Evolutionary conservation across 2,329 filamentous ascomycete species (phyloP), one percentile per base, ranked within the genome.

Genomic region (Beauveria scarabaeidicola): DNA sequence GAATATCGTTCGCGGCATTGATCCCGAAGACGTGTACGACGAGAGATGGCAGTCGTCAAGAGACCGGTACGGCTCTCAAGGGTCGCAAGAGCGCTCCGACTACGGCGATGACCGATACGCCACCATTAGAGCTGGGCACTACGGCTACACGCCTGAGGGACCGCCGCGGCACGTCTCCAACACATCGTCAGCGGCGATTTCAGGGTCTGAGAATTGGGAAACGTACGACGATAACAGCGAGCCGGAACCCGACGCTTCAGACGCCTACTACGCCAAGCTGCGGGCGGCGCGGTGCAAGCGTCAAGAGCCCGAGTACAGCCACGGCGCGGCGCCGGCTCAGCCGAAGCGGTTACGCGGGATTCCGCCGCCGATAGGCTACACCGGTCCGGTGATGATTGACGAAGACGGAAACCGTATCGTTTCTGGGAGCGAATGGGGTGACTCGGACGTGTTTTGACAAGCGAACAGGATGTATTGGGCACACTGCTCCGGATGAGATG

Each of bases 121-220:
- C 2, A 78, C 77, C 1, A 72, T 79, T 58, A 75, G 75, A 64
- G 63, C 68, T 48, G 61, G 64, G 10, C 65, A 70, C 29, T 68
- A 67, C 62, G 61, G 67, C n/a, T 80, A 78, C 61, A 69, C 74
- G 15, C 74, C 75, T 36, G 75, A 74, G 17, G 73, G 72, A 11
- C 53, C 61, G 2, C 73, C 74, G 1, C 79, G 90, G 52, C 89
- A 93, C 66, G 86, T 88, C 17, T 76, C 74, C 3, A 67, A 64
- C 53, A 87, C 87, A 0, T 92, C 88, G 0, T 92, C 90, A n/a
- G 90, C 88, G 1, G 81, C 80, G 23, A 80, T 89, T 27, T 91
- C 89, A 5, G 90, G 90, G 1, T 96, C 90, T 3, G 93, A 97
- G 74, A 97, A 97, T 72, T 97, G 93, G 93, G 93, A 97, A 74